Evolutionary conservation across 2,329 filamentous ascomycete species (phyloP), one percentile per base, ranked within the genome.

Genomic region (Neofusicoccum laricinum): DNA sequence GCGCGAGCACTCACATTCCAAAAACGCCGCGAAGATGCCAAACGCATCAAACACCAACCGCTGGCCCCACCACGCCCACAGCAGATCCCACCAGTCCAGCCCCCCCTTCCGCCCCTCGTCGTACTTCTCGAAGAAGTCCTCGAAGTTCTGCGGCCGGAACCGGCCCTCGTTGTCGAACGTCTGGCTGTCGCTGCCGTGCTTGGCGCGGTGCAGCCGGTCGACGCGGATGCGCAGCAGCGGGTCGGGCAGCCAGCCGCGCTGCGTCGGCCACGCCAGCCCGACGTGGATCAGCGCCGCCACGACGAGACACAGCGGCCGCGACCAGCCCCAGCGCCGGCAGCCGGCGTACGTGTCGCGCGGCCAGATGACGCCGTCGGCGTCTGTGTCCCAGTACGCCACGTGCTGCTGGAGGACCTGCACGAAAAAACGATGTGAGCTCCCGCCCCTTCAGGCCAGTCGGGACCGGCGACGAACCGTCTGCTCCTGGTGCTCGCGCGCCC

Each of bases 331-430:
- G 4, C 72, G 71, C 49, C 78, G 74, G 69, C 82, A 82, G 11
- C 82, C 81, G 17, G 65, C 55, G 71, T 78, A 85, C 2, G 83
- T 85, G 69, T 85, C 83, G 1, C 66, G 68, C 0, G 84, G 83
- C 79, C 79, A 85, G 66, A 86, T 81, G n/a, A 85, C 72, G 38
- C 80, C 80, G 69, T 85, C 84, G 32, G 71, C 68, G 69, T 85
- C 83, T 10, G 72, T 68, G 70, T 86, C 84, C 67, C 82, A 86
- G 75, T 83, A 85, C 21, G 75, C 74, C 68, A 78, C 78, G 70
- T 86, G 84, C 68, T 86, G 83, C 69, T 84, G 81, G 2, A 86
- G 76, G 12, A 84, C 79, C 55, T 8, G 40, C n/a, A 2, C 4
- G 10, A 11, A 19, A 25, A 43, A 19, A 59, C n/a, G n/a, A n/a